phyloP scores from a whole-genome alignment of 2,329 filamentous ascomycete species.

The Dactylellina parvicollis region DNA sequence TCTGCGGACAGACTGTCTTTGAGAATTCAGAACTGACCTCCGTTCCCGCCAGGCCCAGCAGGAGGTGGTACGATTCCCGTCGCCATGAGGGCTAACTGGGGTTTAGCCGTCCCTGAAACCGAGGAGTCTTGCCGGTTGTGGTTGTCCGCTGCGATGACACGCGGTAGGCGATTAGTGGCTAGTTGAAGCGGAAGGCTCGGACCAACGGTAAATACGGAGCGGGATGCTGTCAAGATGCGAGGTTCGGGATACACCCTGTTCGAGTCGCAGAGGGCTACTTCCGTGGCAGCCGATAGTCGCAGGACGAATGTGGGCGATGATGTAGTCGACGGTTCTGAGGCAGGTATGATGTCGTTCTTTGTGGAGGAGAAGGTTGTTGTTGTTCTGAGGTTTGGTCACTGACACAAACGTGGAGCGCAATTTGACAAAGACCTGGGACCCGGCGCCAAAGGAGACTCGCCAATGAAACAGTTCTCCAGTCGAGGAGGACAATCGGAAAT shows the following conservation, averaged over 20 bases:
- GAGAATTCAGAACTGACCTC: slow-evolving; percentile 15
- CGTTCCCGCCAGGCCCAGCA: slow-evolving; percentile 33
- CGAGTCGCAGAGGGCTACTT: not conserved
- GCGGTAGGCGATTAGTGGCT: slow-evolving; percentile 16
- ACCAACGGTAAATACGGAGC: not conserved
- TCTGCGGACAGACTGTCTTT: not conserved
- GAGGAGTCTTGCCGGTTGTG: not conserved
- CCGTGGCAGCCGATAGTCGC: slow-evolving; percentile 12
- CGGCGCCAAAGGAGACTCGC: slow-evolving; percentile 9
- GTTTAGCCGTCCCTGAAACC: slow-evolving; percentile 1
- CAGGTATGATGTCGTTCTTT: slow-evolving; percentile 6
- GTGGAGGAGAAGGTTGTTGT: slow-evolving; percentile 22
- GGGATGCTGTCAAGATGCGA: not conserved
- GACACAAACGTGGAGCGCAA: slow-evolving; percentile 16
- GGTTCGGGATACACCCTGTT: not conserved
- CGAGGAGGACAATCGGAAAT: too few relatives aligned
- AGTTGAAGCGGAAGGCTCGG: slow-evolving; percentile 21
- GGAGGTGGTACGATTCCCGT: slow-evolving; percentile 42
- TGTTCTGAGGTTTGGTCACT: slow-evolving; percentile 30
- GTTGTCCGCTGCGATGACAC: slow-evolving; percentile 8
- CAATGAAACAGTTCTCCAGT: slow-evolving; percentile 4
- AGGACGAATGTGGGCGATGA: slow-evolving; percentile 11
- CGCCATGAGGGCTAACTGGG: slow-evolving; percentile 20
- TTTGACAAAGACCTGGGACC: not conserved
- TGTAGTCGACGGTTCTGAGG: slow-evolving; percentile 15